Base-by-base conservation (phyloP, 768 basidiomycete genomes). In the Tylopilus sp. region DNA sequence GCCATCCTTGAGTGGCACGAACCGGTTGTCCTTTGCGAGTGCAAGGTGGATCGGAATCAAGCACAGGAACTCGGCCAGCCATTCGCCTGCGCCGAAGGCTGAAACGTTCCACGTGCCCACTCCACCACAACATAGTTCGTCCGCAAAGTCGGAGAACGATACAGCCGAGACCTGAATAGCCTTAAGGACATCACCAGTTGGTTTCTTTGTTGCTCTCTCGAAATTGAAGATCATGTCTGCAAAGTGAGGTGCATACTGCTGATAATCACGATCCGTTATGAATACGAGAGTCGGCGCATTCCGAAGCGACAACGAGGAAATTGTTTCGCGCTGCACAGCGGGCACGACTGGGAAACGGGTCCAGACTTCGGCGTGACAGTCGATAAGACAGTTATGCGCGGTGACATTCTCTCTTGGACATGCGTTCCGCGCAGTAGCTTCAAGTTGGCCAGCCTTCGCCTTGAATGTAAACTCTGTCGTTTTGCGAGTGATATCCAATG, bases 11-110 rank as follows among this genome's bases (percentile, higher is more conserved):
- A 85, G 66, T 0, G 84, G 84, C 8, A 85, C 56, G 53, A 85
- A 85, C 0, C 81, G 70, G 56, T 85, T 86, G 43, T 84, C 82
- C 14, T 73, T 72, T 4, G 81, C 78, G 22, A 86, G 60, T 0
- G 83, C 84, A 28, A 85, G 73, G 28, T 86, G 84, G 26, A 85
- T 84, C 0, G 84, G 84, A 40, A 85, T 84, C 28, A 85, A 68
- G 51, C 84, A 85, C 1, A 85, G 55, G 9, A 85, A 63, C 14
- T 83, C 79, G 0, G 80, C 81, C 0, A 85, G 62, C 85, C 85
- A 85, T 63, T 86, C 82, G 31, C 84, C 84, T 0, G 72, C 71
- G 16, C 70, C 70, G 54, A 77, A 78, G 6, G 57, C 56, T 3
- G 81, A 80, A 5, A 71, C 49, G 12, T 64, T 56, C 67, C 71